Evolutionary conservation across 2,329 filamentous ascomycete species (phyloP).

Genomic region (Huntiella savannae): DNA sequence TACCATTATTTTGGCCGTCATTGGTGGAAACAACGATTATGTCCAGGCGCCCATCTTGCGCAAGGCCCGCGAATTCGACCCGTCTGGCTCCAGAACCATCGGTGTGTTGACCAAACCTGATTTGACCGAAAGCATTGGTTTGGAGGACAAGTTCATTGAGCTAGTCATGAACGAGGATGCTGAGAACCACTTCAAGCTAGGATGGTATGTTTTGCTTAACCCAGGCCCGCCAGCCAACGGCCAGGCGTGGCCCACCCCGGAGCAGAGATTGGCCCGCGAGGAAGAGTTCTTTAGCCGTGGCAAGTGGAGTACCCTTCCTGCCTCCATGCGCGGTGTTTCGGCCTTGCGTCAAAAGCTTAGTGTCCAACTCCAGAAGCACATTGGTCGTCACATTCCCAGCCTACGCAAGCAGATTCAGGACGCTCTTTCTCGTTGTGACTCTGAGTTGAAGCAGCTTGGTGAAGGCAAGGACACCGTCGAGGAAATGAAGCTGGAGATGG

Average conservation of each 20-base stretch:
- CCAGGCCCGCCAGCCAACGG: slow-evolving; percentile 25
- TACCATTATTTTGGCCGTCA: slow-evolving; percentile 35
- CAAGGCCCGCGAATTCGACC: slow-evolving; percentile 31
- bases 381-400: slow-evolving; percentile 31
- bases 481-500: slow-evolving; percentile 34
- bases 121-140: slow-evolving; percentile 31
- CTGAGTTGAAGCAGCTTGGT: slow-evolving; percentile 30
- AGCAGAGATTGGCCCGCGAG: slow-evolving; percentile 25
- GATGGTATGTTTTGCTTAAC: slow-evolving; percentile 33
- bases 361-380: slow-evolving; percentile 30
- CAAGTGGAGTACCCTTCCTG: slow-evolving; percentile 29
- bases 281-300: slow-evolving; percentile 30
- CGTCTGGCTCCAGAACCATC: slow-evolving; percentile 28
- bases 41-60: slow-evolving; percentile 32
- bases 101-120: slow-evolving; percentile 35
- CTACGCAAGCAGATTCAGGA: slow-evolving; percentile 32
- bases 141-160: slow-evolving; percentile 35
- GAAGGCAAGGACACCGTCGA: slow-evolving; percentile 31
- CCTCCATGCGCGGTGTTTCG: slow-evolving; percentile 27
- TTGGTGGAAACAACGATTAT: slow-evolving; percentile 36
- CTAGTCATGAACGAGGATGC: slow-evolving; percentile 31
- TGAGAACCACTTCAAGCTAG: slow-evolving; percentile 30
- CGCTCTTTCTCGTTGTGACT: slow-evolving; percentile 28
- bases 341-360: slow-evolving; percentile 30
- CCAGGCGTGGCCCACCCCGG: slow-evolving; percentile 24